These are phyloP conservation scores for Pezicula neosporulosa DNA, from an alignment of 2,329 filamentous ascomycete species.

Conservation along the genomic window DNA sequence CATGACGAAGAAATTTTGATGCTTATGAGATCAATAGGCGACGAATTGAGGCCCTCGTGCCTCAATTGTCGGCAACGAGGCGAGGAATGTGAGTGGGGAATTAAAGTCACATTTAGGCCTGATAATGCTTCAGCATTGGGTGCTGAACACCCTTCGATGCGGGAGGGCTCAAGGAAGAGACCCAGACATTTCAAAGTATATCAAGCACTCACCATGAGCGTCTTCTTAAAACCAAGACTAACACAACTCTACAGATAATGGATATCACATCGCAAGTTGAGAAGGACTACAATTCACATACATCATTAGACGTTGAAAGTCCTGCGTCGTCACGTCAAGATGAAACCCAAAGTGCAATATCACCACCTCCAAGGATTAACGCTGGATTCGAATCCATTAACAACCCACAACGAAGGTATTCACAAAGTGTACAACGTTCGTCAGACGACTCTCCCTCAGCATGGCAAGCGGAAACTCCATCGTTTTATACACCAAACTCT, in stretches of 20 bases:
- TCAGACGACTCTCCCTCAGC: not conserved
- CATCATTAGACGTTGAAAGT: not conserved
- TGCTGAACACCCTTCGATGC: slow-evolving; percentile 29
- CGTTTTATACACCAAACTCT: slow-evolving; percentile 1
- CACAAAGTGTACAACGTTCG: not conserved
- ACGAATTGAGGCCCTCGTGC: slow-evolving; percentile 28
- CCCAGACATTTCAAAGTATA: not conserved
- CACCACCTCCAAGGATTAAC: not conserved
- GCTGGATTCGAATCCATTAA: not conserved
- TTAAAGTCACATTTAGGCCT: slow-evolving; percentile 28
- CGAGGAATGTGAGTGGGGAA: slow-evolving; percentile 28
- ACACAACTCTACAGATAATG: slow-evolving; percentile 6
- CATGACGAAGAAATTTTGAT: not conserved
- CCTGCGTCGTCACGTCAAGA: not conserved
- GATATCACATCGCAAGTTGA: slow-evolving; percentile 10
- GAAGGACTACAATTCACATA: slow-evolving; percentile 1
- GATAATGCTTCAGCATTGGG: slow-evolving; percentile 27
- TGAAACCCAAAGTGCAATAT: not conserved
- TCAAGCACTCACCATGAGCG: not conserved
- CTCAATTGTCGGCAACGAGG: slow-evolving; percentile 27
- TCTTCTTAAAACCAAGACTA: not conserved
- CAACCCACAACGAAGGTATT: not conserved
- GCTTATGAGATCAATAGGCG: slow-evolving; percentile 15
- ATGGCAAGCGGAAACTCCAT: slow-evolving; percentile 1
- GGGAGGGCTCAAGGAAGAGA: slow-evolving; percentile 9